A percentile compares a stretch with the other conserved stretches of the same genome.
phyloP scores from a whole-genome alignment of 768 basidiomycete species.

The Ramaria rubella region DNA sequence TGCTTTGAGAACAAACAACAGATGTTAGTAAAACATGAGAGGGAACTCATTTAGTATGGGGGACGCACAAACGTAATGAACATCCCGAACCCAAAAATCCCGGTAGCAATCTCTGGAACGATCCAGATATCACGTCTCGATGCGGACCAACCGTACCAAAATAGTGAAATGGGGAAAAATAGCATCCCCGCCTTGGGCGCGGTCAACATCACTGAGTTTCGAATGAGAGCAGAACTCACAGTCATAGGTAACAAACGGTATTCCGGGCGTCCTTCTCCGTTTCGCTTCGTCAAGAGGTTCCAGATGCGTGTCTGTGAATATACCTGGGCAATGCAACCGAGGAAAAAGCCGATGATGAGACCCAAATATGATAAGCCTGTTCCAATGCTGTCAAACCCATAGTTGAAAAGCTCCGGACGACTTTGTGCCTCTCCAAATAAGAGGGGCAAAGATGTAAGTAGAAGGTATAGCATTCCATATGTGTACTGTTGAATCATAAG shows the following conservation, averaged over 20 bases:
- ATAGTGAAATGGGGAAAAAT: too few species aligned
- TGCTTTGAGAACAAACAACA: too few species aligned
- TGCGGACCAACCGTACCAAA: too few species aligned
- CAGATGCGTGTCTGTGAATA: too few species aligned
- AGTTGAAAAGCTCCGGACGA: conserved; percentile 5
- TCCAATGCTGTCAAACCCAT: conserved; percentile 3
- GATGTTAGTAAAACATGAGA: neutral
- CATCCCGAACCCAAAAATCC: neutral
- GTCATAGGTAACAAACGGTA: too few species aligned
- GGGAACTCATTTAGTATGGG: neutral
- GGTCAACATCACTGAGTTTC: neutral
- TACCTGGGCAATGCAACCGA: neutral
- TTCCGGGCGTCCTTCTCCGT: conserved; percentile 7
- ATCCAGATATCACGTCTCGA: too few species aligned
- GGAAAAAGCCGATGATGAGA: neutral
- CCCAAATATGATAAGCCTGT: too few species aligned
- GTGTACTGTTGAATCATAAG: neutral
- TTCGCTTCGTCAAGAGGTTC: conserved; percentile 1
- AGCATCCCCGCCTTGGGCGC: conserved; percentile 8
- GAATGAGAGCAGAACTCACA: neutral
- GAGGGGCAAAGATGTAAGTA: conserved; percentile 2
- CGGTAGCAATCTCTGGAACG: neutral
- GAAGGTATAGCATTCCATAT: conserved; percentile 5
- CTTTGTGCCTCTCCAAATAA: conserved; percentile 1
- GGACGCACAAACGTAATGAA: neutral